phyloP scores from a whole-genome alignment of 306 rosid species.

The Ammopiptanthus mongolicus region DNA sequence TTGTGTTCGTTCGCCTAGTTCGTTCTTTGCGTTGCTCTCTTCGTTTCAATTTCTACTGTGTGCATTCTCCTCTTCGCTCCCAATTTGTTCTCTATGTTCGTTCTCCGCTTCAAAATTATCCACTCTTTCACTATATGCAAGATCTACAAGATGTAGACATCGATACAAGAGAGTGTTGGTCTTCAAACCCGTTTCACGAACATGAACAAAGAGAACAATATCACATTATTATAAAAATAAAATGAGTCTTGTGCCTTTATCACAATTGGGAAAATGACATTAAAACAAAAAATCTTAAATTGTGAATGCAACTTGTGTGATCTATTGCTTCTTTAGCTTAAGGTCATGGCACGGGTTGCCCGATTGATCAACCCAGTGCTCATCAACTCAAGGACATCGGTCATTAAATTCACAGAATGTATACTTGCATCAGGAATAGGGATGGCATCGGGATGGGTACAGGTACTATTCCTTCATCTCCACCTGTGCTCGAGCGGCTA shows the following conservation, averaged over 20 bases:
- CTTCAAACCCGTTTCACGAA: constrained; percentile 86
- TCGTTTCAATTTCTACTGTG: too few relatives aligned
- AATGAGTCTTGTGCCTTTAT: constrained; percentile 1
- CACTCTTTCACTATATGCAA: constrained; percentile 97
- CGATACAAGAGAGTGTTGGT: constrained; percentile 74
- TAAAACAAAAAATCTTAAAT: background rate
- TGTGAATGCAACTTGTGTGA: constrained; percentile 73
- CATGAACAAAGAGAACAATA: constrained; percentile 92
- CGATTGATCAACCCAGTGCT: constrained; percentile 61
- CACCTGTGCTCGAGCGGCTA: too few relatives aligned
- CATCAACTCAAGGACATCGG: constrained; percentile 88
- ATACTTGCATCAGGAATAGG: constrained; percentile 96
- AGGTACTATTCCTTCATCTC: too few relatives aligned
- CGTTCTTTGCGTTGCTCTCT: too few relatives aligned
- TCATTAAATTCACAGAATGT: constrained; percentile 78
- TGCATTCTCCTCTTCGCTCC: too few relatives aligned
- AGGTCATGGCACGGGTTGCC: constrained; percentile 86
- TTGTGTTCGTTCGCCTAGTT: too few relatives aligned
- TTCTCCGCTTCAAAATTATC: constrained; percentile 95
- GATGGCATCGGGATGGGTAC: too few relatives aligned
- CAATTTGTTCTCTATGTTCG: too few relatives aligned
- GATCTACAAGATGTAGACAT: constrained; percentile 89
- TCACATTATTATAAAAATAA: constrained; percentile 16
- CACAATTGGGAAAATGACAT: constrained; percentile 5
- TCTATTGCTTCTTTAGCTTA: constrained; percentile 96